phyloP scores from a whole-genome alignment of 768 basidiomycete species.

The Boletus sp. region DNA sequence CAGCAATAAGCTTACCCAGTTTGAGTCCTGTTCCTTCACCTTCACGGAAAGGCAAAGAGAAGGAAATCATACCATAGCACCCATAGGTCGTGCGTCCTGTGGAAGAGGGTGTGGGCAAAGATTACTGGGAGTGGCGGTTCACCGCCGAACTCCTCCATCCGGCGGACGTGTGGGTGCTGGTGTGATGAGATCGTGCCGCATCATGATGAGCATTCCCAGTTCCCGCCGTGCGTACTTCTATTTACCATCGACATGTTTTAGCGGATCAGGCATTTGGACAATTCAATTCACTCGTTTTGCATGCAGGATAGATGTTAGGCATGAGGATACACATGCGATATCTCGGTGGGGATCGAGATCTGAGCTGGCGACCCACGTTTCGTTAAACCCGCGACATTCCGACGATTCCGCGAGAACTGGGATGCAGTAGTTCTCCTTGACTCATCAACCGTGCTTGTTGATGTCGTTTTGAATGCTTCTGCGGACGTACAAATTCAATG shows the following conservation, averaged over 20 bases:
- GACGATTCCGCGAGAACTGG: conserved; percentile 9
- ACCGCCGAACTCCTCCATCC: not conserved
- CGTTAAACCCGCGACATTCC: not conserved
- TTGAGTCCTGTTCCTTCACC: conserved; percentile 36
- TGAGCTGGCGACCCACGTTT: not conserved
- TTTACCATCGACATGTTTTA: conserved; percentile 17
- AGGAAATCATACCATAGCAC: conserved; percentile 26
- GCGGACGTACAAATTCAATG: not conserved
- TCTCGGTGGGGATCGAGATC: not conserved
- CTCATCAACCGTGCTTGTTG: not conserved
- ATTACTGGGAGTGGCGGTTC: not conserved
- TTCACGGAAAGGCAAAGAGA: conserved; percentile 47
- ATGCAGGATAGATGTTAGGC: not conserved
- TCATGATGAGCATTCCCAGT: conserved; percentile 1
- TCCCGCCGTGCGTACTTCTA: conserved; percentile 4
- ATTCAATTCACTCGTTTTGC: conserved; percentile 19
- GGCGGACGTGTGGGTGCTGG: conserved; percentile 7
- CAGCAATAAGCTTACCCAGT: conserved; percentile 40
- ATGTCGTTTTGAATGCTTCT: not conserved
- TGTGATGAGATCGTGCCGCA: conserved; percentile 1
- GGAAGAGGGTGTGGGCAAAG: not conserved
- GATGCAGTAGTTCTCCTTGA: not conserved
- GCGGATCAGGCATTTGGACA: conserved; percentile 13
- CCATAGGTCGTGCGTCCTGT: not conserved
- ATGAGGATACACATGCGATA: not conserved